Evolutionary conservation across 1,139 yeast genomes (phyloP).

Genomic region (Candida pseudoviswanathii): DNA sequence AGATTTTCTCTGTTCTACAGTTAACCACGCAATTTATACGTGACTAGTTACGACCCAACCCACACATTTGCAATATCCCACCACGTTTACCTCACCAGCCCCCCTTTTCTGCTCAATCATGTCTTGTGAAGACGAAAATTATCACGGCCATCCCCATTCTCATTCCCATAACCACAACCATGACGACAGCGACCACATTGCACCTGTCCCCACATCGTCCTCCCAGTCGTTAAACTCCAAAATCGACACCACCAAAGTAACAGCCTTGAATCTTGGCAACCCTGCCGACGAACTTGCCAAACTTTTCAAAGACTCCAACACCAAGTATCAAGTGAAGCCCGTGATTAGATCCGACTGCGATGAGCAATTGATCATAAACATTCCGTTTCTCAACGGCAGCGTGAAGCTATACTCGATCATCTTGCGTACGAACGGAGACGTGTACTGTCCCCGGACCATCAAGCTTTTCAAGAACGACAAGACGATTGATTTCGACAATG

Average conservation of each 20-base stretch:
- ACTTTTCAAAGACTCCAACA: slow-evolving; percentile 49
- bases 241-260: slow-evolving; percentile 62
- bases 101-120: slow-evolving; percentile 16
- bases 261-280: slow-evolving; percentile 65
- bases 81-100: too few species aligned
- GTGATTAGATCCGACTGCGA: slow-evolving; percentile 77
- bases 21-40: neutral
- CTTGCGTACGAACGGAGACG: slow-evolving; percentile 64
- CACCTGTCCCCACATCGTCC: slow-evolving; percentile 73
- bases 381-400: slow-evolving; percentile 73
- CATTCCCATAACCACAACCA: slow-evolving; percentile 26
- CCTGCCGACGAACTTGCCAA: slow-evolving; percentile 51
- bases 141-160: slow-evolving; percentile 22
- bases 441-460: slow-evolving; percentile 67
- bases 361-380: slow-evolving; percentile 70
- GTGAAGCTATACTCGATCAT: slow-evolving; percentile 77
- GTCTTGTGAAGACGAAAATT: slow-evolving; percentile 47
- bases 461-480: slow-evolving; percentile 73
- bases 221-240: slow-evolving; percentile 68
- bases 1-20: too few species aligned
- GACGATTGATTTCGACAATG: slow-evolving; percentile 70
- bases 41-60: neutral
- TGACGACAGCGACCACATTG: slow-evolving; percentile 33
- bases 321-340: slow-evolving; percentile 46
- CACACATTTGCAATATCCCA: neutral